phyloP scores from a whole-genome alignment of 139 green algal genomes.

The Dunaliella sp. region DNA sequence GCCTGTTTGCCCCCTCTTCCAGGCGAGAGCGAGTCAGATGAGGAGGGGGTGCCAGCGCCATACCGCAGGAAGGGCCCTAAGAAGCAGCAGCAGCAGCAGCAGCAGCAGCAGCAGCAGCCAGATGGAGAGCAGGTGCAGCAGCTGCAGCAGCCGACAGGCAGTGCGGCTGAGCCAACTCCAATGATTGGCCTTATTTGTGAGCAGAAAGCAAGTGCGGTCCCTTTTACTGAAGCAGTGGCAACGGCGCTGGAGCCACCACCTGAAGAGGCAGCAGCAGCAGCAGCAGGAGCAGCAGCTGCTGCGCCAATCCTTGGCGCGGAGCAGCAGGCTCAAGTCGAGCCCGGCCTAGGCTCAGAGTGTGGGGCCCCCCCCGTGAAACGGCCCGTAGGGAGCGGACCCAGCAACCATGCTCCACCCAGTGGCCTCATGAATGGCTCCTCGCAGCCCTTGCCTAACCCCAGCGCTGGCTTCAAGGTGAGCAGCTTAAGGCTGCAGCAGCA shows the following conservation, averaged over 20 bases:
- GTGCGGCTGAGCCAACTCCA: neutral
- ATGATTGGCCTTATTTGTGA: no score
- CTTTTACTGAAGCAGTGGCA: neutral
- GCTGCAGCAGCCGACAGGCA: slow-evolving; percentile 9
- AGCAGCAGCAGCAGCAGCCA: slow-evolving; percentile 11
- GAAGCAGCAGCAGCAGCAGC: slow-evolving; percentile 18
- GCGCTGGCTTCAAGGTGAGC: neutral
- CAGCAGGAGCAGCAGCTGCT: neutral
- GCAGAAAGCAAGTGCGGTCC: no score
- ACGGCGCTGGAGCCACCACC: neutral
- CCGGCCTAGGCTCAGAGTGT: no score
- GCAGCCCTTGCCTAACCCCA: neutral
- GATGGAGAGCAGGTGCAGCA: no score
- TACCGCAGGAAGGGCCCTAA: neutral
- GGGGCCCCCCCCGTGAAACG: neutral
- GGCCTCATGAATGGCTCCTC: neutral
- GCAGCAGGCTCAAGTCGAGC: no score
- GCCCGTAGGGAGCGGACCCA: neutral
- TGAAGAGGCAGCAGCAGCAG: neutral
- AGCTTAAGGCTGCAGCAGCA: no score
- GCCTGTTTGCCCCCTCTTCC: slow-evolving; percentile 10
- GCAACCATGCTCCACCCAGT: neutral
- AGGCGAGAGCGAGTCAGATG: slow-evolving; percentile 65
- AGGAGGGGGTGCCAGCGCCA: slow-evolving; percentile 51
- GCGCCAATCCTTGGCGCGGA: neutral